Percentiles rank a stretch among this genome's conserved stretches.
Evolutionary conservation across 805 yeast species (phyloP).

Genomic region (Candida ulmi): DNA sequence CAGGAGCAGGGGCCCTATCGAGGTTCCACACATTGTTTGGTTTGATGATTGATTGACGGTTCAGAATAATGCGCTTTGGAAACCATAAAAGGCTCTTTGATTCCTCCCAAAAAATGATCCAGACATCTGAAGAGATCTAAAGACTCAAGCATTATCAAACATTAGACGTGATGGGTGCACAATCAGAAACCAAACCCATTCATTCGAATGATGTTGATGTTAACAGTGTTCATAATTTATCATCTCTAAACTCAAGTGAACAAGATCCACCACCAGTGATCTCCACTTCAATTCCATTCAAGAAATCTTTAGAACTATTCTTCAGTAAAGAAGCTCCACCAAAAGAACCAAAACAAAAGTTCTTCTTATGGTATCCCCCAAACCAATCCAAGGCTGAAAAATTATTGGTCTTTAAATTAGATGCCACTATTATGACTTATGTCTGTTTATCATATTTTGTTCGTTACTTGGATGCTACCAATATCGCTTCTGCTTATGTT

Average conservation of each 20-base stretch:
- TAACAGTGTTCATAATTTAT: not conserved
- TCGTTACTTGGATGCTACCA: conserved; percentile 50
- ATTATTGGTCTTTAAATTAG: conserved; percentile 8
- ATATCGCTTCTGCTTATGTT: conserved; percentile 53
- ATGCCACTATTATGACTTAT: conserved; percentile 4
- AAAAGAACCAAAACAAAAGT: not conserved
- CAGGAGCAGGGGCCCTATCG: too few species aligned
- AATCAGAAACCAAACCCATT: too few species aligned
- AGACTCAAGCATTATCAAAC: too few species aligned
- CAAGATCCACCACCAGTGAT: not conserved
- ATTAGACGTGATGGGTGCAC: too few species aligned
- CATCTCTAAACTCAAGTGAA: not conserved
- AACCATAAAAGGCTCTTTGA: too few species aligned
- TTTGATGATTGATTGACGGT: too few species aligned
- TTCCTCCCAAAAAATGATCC: too few species aligned
- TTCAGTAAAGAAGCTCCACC: not conserved
- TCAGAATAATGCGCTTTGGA: too few species aligned
- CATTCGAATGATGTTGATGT: not conserved
- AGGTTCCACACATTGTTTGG: too few species aligned
- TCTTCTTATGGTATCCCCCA: conserved; percentile 8
- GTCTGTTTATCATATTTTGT: conserved; percentile 21
- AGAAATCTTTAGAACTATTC: not conserved
- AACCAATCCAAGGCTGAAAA: conserved; percentile 5
- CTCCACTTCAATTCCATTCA: not conserved
- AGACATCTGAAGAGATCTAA: too few species aligned